Evolutionary conservation across 306 rosid genomes (phyloP), one percentile per base, ranked within the genome.

Genomic region (Acacia acuminata): DNA sequence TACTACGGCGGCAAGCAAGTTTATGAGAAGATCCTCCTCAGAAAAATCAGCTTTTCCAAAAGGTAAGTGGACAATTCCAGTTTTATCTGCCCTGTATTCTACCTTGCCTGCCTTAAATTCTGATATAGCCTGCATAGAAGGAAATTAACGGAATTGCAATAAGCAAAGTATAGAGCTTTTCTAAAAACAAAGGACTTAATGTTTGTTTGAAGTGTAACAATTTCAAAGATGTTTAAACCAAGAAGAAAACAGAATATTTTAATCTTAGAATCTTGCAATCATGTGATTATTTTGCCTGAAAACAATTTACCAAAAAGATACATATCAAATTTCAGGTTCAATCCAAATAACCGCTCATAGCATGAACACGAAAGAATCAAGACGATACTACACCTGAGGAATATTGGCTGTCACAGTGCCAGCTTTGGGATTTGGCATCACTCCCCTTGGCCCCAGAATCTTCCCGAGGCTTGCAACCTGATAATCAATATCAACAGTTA

Each of bases 361-460:
- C n/a, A 16, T 55, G 77, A 65, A 73, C 79, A 48, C 19, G 48
- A 36, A 64, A 47, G 25, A 78, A 79, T 47, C 50, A 63, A 63
- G 75, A 38, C 20, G 69, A 71, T 66, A 76, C 50, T 67, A 70
- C 73, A 96, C 99, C 99, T 92, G 98, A 83, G 98, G 97, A 51
- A 96, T 96, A 73, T 96, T 96, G 20, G 99, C 84, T 12, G 99
- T 91, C 71, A 96, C 99, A 6, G 99, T 96, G 78, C 99, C 99
- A 81, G 99, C 99, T 90, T 96, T 96, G 3, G 99, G 99, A 89
- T 96, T 96, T 71, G 99, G 99, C 99, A 96, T 96, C 85, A 96
- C 92, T 80, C 99, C 99, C 88, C 99, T 92, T 64, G 99, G 99
- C 68, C 99, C 99, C 78, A 96, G 88, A 92, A 96, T 93, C 84